Evolutionary conservation across 805 yeast genomes (phyloP), one percentile per base, ranked within the genome.

Genomic region (Candida jianshihensis): DNA sequence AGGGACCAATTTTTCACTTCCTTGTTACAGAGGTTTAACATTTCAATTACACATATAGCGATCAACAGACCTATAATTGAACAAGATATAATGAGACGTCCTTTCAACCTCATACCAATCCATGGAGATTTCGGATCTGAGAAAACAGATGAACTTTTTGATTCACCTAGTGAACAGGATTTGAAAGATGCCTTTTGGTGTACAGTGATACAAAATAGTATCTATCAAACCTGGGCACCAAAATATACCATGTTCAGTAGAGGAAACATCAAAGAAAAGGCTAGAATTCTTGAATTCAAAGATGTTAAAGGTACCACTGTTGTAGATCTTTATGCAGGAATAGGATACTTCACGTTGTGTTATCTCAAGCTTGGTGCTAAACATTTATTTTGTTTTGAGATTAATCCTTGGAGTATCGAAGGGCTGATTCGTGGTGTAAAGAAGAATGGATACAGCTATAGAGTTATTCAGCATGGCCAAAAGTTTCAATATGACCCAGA

Each of bases 201-300:
- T 47, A 57, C 66, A 10, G 68, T 68, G 1, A 59, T 65, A 3
- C 96, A 86, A 49, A 84, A 87, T 54, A 88, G 87, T 2, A 75
- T 86, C 4, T 63, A 54, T 43, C 96, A 86, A 50, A 68, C 71
- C 9, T 86, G 96, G 96, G 85, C 90, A 6, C 96, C 96, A 2
- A 54, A 69, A 37, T 80, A 75, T 50, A 84, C 95, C 2, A 86
- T 86, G 96, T 87, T 87, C 53, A 79, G 89, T 33, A 59, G 96
- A 15, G 96, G 96, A 1, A 86, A 86, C 53, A 73, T 87, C 47
- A 81, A 81, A 44, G 96, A 86, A 51, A 86, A 86, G 54, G 69
- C 75, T 12, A 57, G 96, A 16, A 67, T 86, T 1, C 51, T 84
- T 28, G 54, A 55, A 0, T 73, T 62, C 36, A 30, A 37, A 1